Conservation (phyloP, 192 early-diverging fungal species). For the Coemansia sp. region DNA sequence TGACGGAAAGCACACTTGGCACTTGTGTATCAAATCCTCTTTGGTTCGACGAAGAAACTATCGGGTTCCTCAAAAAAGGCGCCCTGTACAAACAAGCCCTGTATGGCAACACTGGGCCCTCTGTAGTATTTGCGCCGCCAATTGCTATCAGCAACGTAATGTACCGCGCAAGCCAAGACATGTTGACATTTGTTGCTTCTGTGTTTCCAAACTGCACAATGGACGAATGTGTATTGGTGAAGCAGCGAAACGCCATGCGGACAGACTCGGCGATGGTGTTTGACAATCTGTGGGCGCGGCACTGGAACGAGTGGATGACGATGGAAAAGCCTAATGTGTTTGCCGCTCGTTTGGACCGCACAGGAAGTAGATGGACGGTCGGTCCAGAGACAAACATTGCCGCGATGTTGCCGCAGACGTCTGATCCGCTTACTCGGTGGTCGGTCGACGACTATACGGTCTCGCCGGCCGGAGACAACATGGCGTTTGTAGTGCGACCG, state of each 20-base stretch:
- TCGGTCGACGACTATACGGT: constrained; percentile 60
- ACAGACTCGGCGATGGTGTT: constrained; percentile 61
- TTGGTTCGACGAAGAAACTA: constrained; percentile 22
- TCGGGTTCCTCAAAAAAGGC: constrained; percentile 25
- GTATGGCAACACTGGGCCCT: constrained; percentile 8
- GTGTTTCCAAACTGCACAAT: constrained; percentile 37
- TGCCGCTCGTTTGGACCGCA: constrained; percentile 19
- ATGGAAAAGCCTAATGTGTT: constrained; percentile 63
- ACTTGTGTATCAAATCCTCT: constrained; percentile 18
- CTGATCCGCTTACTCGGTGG: constrained; percentile 57
- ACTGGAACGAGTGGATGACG: constrained; percentile 70
- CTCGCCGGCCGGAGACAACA: constrained; percentile 59
- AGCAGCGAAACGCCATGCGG: neutral
- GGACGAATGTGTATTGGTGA: constrained; percentile 21
- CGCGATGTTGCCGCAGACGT: constrained; percentile 43
- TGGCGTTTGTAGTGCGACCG: constrained; percentile 68
- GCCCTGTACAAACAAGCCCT: constrained; percentile 26
- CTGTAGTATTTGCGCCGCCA: constrained; percentile 23
- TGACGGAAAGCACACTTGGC: constrained; percentile 15
- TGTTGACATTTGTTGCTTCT: constrained; percentile 26
- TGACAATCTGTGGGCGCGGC: constrained; percentile 71
- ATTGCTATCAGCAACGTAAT: constrained; percentile 25
- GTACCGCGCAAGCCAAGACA: constrained; percentile 10
- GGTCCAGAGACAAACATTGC: constrained; percentile 19
- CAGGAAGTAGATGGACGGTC: constrained; percentile 31